These are phyloP conservation scores for Spatholobus suberectus DNA, from an alignment of 306 rosid genomes.

Conservation along the genomic window DNA sequence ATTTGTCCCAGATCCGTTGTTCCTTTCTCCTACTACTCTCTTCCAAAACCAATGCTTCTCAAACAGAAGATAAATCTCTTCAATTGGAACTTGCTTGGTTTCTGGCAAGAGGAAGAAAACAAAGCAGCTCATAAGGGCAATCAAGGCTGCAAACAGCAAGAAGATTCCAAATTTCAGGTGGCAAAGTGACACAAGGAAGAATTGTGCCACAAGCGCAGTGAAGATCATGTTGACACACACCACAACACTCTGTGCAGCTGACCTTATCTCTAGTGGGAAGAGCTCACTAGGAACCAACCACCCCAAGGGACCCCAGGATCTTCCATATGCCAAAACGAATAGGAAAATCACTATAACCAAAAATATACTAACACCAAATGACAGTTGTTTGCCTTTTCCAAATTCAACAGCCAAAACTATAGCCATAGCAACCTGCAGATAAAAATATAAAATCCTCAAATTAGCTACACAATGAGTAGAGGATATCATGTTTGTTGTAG, in stretches of 20 bases:
- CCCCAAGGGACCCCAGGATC: conserved; percentile 87
- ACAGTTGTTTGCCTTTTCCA: conserved; percentile 59
- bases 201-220: conserved; percentile 80
- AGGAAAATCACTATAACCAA: conserved; percentile 69
- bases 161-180: conserved; percentile 82
- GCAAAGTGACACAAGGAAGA: conserved; percentile 68
- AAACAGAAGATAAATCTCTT: conserved; percentile 75
- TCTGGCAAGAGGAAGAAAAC: conserved; percentile 76
- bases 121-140: conserved; percentile 64
- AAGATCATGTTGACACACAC: conserved; percentile 83
- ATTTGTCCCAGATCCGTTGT: not conserved
- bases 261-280: conserved; percentile 81
- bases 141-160: conserved; percentile 64
- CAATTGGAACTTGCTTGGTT: conserved; percentile 87
- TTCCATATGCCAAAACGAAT: conserved; percentile 85
- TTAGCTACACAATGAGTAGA: not conserved
- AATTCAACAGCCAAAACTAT: conserved; percentile 61
- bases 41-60: conserved; percentile 83
- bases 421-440: conserved; percentile 62
- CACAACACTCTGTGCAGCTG: conserved; percentile 83
- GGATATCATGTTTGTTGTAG: not conserved
- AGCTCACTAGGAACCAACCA: conserved; percentile 93
- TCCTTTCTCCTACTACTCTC: conserved; percentile 30
- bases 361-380: conserved; percentile 53
- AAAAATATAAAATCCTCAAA: not conserved